phyloP scores from a whole-genome alignment of 495 filamentous ascomycete genomes.

The Arthonia radiata region DNA sequence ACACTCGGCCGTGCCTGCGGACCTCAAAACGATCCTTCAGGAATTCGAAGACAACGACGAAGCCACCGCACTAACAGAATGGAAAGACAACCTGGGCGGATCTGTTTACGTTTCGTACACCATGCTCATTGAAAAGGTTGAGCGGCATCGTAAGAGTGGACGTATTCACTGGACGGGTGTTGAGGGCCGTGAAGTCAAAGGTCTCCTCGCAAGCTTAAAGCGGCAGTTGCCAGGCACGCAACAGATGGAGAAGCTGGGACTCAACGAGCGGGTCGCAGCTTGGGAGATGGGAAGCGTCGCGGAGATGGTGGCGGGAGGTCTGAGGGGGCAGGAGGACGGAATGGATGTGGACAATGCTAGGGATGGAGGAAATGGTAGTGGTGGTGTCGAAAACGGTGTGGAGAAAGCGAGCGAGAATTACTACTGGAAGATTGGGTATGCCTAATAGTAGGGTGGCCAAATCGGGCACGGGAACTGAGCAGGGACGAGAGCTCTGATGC shows the following conservation, averaged over 20 bases:
- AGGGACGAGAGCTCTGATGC: too few relatives aligned
- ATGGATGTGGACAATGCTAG: too few relatives aligned
- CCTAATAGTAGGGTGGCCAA: too few relatives aligned
- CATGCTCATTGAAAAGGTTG: slow-evolving; percentile 15
- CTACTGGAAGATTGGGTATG: too few relatives aligned
- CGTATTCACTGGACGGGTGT: slow-evolving; percentile 12
- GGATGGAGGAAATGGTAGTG: too few relatives aligned
- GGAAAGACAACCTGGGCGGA: slow-evolving; percentile 58
- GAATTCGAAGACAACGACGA: slow-evolving; percentile 34
- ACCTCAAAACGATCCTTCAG: slow-evolving; percentile 33
- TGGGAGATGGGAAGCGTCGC: slow-evolving; percentile 39
- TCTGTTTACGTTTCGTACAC: slow-evolving; percentile 60
- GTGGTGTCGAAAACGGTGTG: too few relatives aligned
- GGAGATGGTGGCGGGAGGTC: slow-evolving; percentile 34
- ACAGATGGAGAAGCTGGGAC: slow-evolving; percentile 29
- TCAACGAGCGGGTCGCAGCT: slow-evolving; percentile 59
- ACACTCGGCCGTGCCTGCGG: too few relatives aligned
- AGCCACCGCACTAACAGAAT: slow-evolving; percentile 20
- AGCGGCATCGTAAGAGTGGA: slow-evolving; percentile 5
- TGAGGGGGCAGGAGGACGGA: slow-evolving; percentile 25
- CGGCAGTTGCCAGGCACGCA: slow-evolving; percentile 38
- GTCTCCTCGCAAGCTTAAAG: slow-evolving; percentile 31
- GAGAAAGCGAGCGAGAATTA: too few relatives aligned
- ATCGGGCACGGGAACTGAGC: too few relatives aligned
- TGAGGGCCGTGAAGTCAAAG: slow-evolving; percentile 14